These are phyloP conservation scores for Inosperma sp. DNA, from an alignment of 768 basidiomycete genomes.

Conservation along the genomic window DNA sequence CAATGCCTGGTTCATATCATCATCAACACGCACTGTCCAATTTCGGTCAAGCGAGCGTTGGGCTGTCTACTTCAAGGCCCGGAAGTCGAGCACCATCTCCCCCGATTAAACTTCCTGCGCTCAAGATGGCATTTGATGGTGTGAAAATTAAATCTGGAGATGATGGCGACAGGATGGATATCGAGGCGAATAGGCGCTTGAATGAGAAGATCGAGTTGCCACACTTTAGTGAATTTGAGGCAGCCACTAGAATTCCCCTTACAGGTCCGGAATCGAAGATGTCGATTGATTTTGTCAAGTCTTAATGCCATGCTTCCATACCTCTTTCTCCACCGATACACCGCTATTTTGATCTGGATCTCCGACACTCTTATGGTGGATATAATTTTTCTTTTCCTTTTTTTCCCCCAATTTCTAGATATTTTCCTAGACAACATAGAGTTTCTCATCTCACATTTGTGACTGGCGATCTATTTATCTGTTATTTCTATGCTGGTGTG, in stretches of 20 bases:
- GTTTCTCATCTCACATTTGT: not conserved
- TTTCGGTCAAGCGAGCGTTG: conserved; percentile 13
- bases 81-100: conserved; percentile 62
- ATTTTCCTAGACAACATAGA: conserved; percentile 4
- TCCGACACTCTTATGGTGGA: not conserved
- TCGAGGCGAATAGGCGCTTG: not conserved
- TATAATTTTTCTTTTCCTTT: conserved; percentile 2
- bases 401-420: not conserved
- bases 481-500: conserved; percentile 4
- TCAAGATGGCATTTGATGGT: conserved; percentile 40
- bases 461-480: conserved; percentile 1
- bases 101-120: conserved; percentile 67
- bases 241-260: conserved; percentile 12
- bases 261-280: conserved; percentile 11
- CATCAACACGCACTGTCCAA: conserved; percentile 11
- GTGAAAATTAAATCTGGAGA: not conserved
- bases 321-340: not conserved
- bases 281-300: conserved; percentile 15
- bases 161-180: not conserved
- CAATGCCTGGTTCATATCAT: conserved; percentile 13
- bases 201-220: conserved; percentile 10
- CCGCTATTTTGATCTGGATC: not conserved
- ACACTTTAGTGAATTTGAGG: conserved; percentile 14
- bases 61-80: conserved; percentile 39
- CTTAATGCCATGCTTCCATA: conserved; percentile 1